These are phyloP conservation scores for Xerocomus potaroensis DNA, from an alignment of 768 basidiomycete species.

Conservation along the genomic window DNA sequence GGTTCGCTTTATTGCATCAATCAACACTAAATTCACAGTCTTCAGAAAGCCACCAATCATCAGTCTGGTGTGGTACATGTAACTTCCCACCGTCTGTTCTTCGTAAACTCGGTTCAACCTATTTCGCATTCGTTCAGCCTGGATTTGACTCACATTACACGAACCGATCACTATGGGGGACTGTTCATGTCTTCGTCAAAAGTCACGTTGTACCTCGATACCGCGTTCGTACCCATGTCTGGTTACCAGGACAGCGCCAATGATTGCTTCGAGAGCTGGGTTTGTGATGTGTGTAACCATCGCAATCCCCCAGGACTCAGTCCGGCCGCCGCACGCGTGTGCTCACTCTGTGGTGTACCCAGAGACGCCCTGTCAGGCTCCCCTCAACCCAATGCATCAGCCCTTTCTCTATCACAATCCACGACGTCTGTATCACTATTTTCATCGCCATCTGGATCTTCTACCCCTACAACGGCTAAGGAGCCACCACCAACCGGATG, in stretches of 20 bases:
- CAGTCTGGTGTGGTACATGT: slow-evolving; percentile 70
- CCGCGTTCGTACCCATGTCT: slow-evolving; percentile 21
- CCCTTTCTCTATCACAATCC: slow-evolving; percentile 39
- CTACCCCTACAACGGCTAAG: slow-evolving; percentile 19
- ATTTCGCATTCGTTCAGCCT: slow-evolving; percentile 61
- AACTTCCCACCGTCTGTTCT: slow-evolving; percentile 84
- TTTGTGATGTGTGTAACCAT: slow-evolving; percentile 86
- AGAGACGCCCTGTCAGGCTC: slow-evolving; percentile 36
- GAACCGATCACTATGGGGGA: slow-evolving; percentile 87
- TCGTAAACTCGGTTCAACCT: slow-evolving; percentile 54
- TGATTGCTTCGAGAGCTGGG: slow-evolving; percentile 58
- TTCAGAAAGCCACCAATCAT: slow-evolving; percentile 76
- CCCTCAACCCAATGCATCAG: slow-evolving; percentile 26
- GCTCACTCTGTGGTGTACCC: slow-evolving; percentile 80
- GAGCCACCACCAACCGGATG: slow-evolving; percentile 52
- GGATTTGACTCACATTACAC: slow-evolving; percentile 57
- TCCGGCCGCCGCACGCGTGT: slow-evolving; percentile 63
- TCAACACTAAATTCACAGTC: slow-evolving; percentile 43
- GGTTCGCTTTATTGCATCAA: slow-evolving; percentile 22
- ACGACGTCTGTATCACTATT: slow-evolving; percentile 32
- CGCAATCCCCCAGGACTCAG: slow-evolving; percentile 75
- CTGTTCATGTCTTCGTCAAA: slow-evolving; percentile 89
- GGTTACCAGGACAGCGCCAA: slow-evolving; percentile 28
- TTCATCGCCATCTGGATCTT: slow-evolving; percentile 16
- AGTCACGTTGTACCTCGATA: slow-evolving; percentile 68